Evolutionary conservation across 305 asterid species (phyloP).

Genomic region (Ajuga reptans): DNA sequence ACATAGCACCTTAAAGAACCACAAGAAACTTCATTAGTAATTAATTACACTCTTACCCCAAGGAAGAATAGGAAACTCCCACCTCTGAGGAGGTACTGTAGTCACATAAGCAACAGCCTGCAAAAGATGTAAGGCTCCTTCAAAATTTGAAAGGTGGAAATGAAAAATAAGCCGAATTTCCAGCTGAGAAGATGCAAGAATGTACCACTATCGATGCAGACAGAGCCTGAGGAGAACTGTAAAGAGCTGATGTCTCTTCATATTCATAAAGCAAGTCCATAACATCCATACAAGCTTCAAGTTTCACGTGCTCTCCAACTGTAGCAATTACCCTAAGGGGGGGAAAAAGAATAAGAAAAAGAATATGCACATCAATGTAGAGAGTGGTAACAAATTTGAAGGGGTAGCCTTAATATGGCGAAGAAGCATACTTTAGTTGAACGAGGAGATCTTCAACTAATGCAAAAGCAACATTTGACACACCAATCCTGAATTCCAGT

Average conservation of each 20-base stretch:
- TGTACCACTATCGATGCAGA: slow-evolving; percentile 69
- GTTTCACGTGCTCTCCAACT: slow-evolving; percentile 44
- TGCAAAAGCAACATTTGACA: slow-evolving; percentile 37
- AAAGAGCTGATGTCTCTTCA: slow-evolving; percentile 47
- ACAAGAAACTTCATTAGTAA: not conserved
- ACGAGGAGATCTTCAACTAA: slow-evolving; percentile 55
- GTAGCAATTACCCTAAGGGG: slow-evolving; percentile 45
- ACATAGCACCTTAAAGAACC: slow-evolving; percentile 3
- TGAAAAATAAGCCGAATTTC: not conserved
- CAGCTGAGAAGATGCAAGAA: slow-evolving; percentile 11
- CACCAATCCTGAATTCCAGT: slow-evolving; percentile 53
- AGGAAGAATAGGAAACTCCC: slow-evolving; percentile 79
- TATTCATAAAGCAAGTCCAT: slow-evolving; percentile 78
- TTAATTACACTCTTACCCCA: slow-evolving; percentile 52
- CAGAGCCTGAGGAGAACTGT: slow-evolving; percentile 44
- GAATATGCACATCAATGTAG: not conserved
- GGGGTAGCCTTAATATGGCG: not conserved
- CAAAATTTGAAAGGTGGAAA: not conserved
- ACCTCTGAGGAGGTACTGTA: slow-evolving; percentile 59
- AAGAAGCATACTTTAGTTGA: slow-evolving; percentile 54
- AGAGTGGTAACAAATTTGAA: not conserved
- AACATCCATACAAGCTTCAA: slow-evolving; percentile 66
- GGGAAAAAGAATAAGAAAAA: not conserved
- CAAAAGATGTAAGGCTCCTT: slow-evolving; percentile 9
- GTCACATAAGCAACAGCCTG: slow-evolving; percentile 65